Percentiles rank a stretch among this genome's conserved stretches.
These are phyloP conservation scores for Tirmania nivea DNA, from an alignment of 495 filamentous ascomycete species.

Conservation along the genomic window DNA sequence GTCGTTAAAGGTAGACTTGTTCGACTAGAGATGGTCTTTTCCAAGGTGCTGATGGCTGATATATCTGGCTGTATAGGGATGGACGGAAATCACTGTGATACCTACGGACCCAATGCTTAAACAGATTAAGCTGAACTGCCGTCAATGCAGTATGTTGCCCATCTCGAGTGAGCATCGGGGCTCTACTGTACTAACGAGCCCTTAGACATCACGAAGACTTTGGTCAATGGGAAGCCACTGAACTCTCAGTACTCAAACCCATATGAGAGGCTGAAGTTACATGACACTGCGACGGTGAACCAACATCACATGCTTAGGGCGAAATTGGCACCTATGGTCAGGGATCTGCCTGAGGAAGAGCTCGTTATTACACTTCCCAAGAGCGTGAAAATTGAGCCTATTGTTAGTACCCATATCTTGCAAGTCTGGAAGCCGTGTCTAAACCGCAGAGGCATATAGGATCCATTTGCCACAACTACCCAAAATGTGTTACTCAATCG, in stretches of 20 bases:
- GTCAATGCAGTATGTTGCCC: conserved; percentile 51
- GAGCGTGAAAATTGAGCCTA: conserved; percentile 39
- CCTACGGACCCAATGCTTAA: conserved; percentile 43
- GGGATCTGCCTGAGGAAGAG: conserved; percentile 36
- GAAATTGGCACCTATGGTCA: conserved; percentile 40
- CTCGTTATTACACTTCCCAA: conserved; percentile 43
- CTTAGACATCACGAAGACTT: conserved; percentile 28
- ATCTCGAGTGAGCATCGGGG: not conserved
- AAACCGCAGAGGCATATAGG: conserved; percentile 11
- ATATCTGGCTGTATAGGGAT: conserved; percentile 23
- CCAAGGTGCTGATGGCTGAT: not conserved
- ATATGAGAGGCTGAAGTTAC: conserved; percentile 44
- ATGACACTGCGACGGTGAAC: conserved; percentile 38
- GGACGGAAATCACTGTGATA: conserved; percentile 57
- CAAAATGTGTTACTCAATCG: conserved; percentile 13
- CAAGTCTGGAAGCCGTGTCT: conserved; percentile 10
- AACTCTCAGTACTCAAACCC: conserved; percentile 48
- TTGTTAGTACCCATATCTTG: conserved; percentile 27
- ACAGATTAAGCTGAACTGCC: conserved; percentile 58
- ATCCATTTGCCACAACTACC: conserved; percentile 11
- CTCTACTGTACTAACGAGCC: not conserved
- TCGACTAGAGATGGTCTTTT: not conserved
- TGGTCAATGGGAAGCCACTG: conserved; percentile 43
- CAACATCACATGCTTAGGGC: conserved; percentile 54
- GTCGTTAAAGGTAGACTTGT: conserved; percentile 36